Conservation (phyloP, 345 rosid species). For the Linum lewisii region DNA sequence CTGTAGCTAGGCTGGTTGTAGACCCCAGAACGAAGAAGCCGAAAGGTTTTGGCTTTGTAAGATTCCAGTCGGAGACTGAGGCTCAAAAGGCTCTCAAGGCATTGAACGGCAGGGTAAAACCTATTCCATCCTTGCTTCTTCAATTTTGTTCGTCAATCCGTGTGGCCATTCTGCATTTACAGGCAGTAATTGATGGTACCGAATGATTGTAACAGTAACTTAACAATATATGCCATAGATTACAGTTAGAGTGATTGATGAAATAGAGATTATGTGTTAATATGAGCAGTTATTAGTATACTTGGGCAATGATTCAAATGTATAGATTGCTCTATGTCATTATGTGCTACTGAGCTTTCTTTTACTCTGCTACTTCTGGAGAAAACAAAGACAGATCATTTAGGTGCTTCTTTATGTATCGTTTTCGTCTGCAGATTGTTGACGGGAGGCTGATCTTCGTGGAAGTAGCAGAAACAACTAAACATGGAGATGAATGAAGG, state of each 20-base stretch:
- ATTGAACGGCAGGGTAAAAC: conserved; percentile 52
- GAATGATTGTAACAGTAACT: too few relatives aligned
- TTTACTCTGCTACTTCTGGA: background rate
- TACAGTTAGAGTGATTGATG: too few relatives aligned
- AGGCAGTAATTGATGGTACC: too few relatives aligned
- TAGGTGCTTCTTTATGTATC: background rate
- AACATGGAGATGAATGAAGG: conserved; percentile 2
- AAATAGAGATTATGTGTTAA: too few relatives aligned
- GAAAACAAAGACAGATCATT: background rate
- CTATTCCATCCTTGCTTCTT: background rate
- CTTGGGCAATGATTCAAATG: too few relatives aligned
- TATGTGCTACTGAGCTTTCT: background rate
- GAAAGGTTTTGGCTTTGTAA: conserved; percentile 66
- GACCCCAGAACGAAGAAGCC: conserved; percentile 50
- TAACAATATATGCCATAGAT: too few relatives aligned
- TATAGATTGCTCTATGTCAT: background rate
- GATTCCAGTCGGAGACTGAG: conserved; percentile 41
- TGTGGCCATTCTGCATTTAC: too few relatives aligned
- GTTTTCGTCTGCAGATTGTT: conserved; percentile 24
- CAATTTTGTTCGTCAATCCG: background rate
- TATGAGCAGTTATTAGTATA: too few relatives aligned
- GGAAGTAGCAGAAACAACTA: conserved; percentile 29
- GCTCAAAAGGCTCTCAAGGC: conserved; percentile 52
- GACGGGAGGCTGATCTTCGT: conserved; percentile 36
- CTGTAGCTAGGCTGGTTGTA: conserved; percentile 37